These are phyloP conservation scores for Fusarium papillatum DNA, from an alignment of 2,329 filamentous ascomycete species.

Conservation along the genomic window DNA sequence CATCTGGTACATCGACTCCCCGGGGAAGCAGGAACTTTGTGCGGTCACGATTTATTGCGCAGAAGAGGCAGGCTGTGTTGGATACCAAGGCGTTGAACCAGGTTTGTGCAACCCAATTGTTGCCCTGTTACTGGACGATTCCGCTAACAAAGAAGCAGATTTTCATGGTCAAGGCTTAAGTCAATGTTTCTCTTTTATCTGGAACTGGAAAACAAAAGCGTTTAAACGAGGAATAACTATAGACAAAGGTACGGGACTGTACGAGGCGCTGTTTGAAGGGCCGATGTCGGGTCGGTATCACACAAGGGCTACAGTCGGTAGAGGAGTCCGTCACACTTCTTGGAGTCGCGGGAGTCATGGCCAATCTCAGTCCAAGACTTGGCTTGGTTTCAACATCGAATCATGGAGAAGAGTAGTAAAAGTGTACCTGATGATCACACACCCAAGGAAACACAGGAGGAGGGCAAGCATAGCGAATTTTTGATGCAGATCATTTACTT, in stretches of 20 bases:
- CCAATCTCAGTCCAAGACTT: neutral
- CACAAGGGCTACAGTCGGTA: neutral
- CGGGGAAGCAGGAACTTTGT: slow-evolving; percentile 77
- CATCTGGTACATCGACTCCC: slow-evolving; percentile 61
- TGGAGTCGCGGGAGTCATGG: neutral
- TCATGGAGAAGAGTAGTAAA: neutral
- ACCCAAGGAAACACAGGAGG: neutral
- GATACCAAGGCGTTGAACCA: slow-evolving; percentile 89
- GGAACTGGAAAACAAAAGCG: slow-evolving; percentile 11
- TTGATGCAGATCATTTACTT: slow-evolving; percentile 14
- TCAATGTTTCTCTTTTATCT: neutral
- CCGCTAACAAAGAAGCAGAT: slow-evolving; percentile 61
- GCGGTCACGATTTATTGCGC: slow-evolving; percentile 86
- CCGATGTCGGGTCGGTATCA: neutral
- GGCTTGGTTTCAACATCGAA: neutral
- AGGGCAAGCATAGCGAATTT: neutral
- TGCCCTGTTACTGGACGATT: neutral
- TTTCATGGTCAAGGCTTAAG: slow-evolving; percentile 74
- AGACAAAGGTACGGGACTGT: slow-evolving; percentile 9
- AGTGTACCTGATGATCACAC: slow-evolving; percentile 23
- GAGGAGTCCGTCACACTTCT: slow-evolving; percentile 7
- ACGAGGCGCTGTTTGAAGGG: neutral
- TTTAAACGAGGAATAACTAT: slow-evolving; percentile 1
- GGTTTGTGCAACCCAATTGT: slow-evolving; percentile 69
- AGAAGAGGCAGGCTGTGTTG: slow-evolving; percentile 87